These are phyloP conservation scores for Vitis amurensis DNA, from an alignment of 164 flowering plant genomes.

Conservation along the genomic window DNA sequence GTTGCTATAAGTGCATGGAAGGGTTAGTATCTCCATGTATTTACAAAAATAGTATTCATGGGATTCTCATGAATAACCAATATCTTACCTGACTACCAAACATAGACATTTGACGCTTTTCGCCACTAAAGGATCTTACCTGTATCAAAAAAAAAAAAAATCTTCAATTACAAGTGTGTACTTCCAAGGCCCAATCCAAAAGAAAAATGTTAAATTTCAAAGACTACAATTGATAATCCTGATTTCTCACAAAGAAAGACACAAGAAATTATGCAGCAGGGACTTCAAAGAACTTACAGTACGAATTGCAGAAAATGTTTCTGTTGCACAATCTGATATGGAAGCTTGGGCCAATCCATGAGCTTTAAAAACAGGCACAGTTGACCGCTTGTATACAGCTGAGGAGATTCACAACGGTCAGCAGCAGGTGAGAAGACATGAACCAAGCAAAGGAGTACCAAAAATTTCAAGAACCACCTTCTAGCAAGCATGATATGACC, in stretches of 20 bases:
- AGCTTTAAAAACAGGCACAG: conserved; percentile 86
- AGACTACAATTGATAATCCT: not conserved
- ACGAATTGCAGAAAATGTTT: conserved; percentile 94
- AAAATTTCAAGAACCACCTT: not conserved
- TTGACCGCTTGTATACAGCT: conserved; percentile 91
- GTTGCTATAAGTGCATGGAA: conserved; percentile 2
- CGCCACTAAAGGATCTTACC: conserved; percentile 86
- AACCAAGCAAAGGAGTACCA: not conserved
- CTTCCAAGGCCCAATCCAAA: too few species aligned
- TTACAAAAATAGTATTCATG: not conserved
- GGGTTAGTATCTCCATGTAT: not conserved
- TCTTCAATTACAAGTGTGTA: too few species aligned
- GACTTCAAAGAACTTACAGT: conserved; percentile 60
- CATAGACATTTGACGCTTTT: conserved; percentile 86
- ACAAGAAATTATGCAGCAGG: not conserved
- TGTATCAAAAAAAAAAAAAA: too few species aligned
- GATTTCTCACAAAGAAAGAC: not conserved
- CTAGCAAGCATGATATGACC: not conserved
- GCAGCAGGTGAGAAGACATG: conserved; percentile 5
- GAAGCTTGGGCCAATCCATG: conserved; percentile 87
- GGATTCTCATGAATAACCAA: not conserved
- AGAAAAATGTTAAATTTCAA: too few species aligned
- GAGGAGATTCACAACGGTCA: conserved; percentile 18
- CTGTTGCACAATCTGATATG: conserved; percentile 85
- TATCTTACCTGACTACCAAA: conserved; percentile 72